Percentiles rank a stretch among this genome's conserved stretches.
Conservation (phyloP, 805 yeast species). For the Cyberlindnera mycetangii region DNA sequence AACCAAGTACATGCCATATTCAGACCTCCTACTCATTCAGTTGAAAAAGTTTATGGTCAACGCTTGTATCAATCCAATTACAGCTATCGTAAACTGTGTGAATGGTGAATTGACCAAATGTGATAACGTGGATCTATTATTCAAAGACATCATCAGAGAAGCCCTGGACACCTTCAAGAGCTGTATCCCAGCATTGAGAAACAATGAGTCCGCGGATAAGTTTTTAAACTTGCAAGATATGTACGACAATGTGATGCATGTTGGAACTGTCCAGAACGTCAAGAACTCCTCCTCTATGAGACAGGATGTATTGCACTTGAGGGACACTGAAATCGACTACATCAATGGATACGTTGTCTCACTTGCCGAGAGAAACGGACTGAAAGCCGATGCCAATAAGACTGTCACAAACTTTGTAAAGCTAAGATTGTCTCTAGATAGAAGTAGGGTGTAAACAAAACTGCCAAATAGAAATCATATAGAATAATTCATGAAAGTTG, state of each 20-base stretch:
- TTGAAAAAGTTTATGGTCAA: conserved; percentile 76
- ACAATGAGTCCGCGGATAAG: conserved; percentile 21
- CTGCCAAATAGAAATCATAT: too few species aligned
- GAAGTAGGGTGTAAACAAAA: conserved; percentile 9
- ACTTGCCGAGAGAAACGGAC: conserved; percentile 46
- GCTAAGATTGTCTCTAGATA: conserved; percentile 28
- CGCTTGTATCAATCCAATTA: conserved; percentile 78
- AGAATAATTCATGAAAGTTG: too few species aligned
- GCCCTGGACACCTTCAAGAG: conserved; percentile 30
- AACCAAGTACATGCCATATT: conserved; percentile 36
- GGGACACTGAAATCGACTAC: conserved; percentile 73
- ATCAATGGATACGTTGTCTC: conserved; percentile 77
- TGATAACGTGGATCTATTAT: conserved; percentile 37
- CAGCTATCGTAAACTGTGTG: conserved; percentile 71
- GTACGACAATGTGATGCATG: conserved; percentile 34
- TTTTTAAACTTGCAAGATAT: conserved; percentile 33
- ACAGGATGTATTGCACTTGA: conserved; percentile 50
- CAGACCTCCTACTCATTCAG: conserved; percentile 56
- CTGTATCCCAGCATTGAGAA: conserved; percentile 30
- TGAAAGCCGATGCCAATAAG: conserved; percentile 32
- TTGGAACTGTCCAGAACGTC: conserved; percentile 46
- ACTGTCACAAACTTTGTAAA: conserved; percentile 34
- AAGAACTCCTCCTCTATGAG: conserved; percentile 53
- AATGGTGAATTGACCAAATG: conserved; percentile 72
- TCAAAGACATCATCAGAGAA: conserved; percentile 34